Evolutionary conservation across 148 eudicot genomes (phyloP).

Genomic region (Hydrangea macrophylla): DNA sequence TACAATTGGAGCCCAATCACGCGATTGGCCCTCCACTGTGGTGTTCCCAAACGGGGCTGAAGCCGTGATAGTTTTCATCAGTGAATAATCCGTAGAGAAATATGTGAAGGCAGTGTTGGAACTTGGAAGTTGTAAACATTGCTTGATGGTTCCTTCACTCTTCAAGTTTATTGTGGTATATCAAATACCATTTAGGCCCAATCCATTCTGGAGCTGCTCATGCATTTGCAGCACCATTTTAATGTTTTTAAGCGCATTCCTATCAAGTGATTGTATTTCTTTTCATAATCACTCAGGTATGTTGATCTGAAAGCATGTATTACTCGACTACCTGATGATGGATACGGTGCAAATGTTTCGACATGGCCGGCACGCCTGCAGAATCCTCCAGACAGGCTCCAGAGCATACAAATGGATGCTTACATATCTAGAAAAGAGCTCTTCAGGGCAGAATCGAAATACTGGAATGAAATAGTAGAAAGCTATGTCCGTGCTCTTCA

Average conservation of each 20-base stretch:
- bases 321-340: constrained; percentile 72
- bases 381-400: constrained; percentile 86
- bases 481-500: constrained; percentile 66
- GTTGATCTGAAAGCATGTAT: constrained; percentile 82
- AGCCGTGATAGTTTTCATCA: background rate
- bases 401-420: constrained; percentile 86
- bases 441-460: constrained; percentile 80
- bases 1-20: no score
- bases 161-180: no score
- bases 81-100: background rate
- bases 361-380: constrained; percentile 83
- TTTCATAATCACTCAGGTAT: constrained; percentile 54
- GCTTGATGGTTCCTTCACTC: background rate
- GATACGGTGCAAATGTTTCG: constrained; percentile 64
- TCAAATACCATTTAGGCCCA: no score
- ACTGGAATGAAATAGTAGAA: constrained; percentile 79
- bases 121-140: background rate
- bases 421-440: constrained; percentile 89
- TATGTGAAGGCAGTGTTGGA: background rate
- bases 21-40: no score
- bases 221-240: background rate
- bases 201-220: background rate
- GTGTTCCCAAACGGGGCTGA: no score
- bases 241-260: background rate
- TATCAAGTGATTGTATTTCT: background rate